Base-by-base conservation (phyloP, 2,329 filamentous ascomycete species). In the Monilinia laxa region DNA sequence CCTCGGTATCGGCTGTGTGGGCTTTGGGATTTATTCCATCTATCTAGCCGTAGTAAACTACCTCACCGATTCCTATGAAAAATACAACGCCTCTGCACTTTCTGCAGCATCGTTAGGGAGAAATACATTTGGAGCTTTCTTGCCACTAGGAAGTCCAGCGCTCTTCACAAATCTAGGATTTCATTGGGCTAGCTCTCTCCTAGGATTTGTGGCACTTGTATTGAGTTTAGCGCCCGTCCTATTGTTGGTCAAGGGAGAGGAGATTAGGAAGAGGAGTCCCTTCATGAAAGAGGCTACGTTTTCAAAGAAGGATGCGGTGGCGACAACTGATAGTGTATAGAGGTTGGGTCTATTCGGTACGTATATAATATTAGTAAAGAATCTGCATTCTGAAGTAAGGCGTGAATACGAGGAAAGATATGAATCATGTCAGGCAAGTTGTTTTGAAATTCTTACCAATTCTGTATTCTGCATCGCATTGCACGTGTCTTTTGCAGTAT, bases 221-320 rank as follows among this genome's bases (percentile, higher is more conserved):
- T 56, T 62, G 16, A 53, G 59, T 52, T 38, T 62, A 23, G 59
- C 47, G n/a, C 59, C 80, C 2, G 80, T 80, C 0, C 71, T 80
- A 0, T 65, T 82, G 65, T 73, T 81, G 45, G 71, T 75, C 9
- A 79, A 79, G 70, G 81, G 81, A 0, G 76, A 73, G 25, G 73
- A 70, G 4, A 80, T 83, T 63, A 73, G 79, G 63, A 72, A 71
- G 45, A 74, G 67, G 40, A 79, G 78, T 69, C 76, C 76, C 0
- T 79, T 79, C 65, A 79, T 79, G 76, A 71, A 71, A 54, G 73
- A 77, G 59, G 62, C 63, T 18, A 62, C 45, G 14, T 62, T 62
- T 62, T 47, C 28, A 25, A 52, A 35, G 16, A n/a, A 62, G 18
- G 25, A 12, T 35, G 18, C 12, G 10, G 20, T 23, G 28, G 23